Base-by-base conservation (phyloP, 768 basidiomycete species). In the Leccinellum albellum region DNA sequence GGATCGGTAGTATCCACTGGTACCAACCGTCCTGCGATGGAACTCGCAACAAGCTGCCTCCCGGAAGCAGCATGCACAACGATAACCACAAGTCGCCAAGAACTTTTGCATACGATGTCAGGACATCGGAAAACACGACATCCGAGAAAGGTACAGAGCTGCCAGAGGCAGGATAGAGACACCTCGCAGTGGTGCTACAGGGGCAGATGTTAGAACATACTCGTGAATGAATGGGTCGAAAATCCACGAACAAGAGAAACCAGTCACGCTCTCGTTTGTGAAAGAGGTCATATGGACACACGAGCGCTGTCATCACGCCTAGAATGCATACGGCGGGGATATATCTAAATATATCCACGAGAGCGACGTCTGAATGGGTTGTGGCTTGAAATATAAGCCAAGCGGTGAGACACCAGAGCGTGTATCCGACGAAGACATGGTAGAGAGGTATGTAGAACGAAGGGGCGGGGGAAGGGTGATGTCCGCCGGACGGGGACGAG, bases 41-140 rank as follows among this genome's bases (percentile, higher is more conserved):
- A 45, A 84, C 79, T 17, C 76, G 71, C 20, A 91, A 74, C 42
- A 95, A 77, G 61, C 87, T 89, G 47, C 90, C 88, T 35, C 91
- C 88, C 12, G 88, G 87, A 60, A 91, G 80, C n/a, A 98, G 78
- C 86, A 95, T 94, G 68, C 82, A 86, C 17, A 87, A 64, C 5
- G 91, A 93, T 45, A 98, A 76, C 92, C 92, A 98, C 42, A 94
- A 75, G 66, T 98, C 97, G 13, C 96, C 96, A 20, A 98, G 76
- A 40, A 99, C 94, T 76, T 97, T 98, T 33, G 97, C 95, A 66
- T 91, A 96, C 2, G 95, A 98, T 2, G 97, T 99, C 66, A 95
- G 82, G 59, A 98, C 84, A 78, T 98, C 97, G 57, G 96, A 95
- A 57, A 96, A 85, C 45, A 98, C 83, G 23, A 99, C 85, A 70